These are phyloP conservation scores for Skeletonema costatum DNA, from an alignment of 108 stramenopile species.

Conservation along the genomic window DNA sequence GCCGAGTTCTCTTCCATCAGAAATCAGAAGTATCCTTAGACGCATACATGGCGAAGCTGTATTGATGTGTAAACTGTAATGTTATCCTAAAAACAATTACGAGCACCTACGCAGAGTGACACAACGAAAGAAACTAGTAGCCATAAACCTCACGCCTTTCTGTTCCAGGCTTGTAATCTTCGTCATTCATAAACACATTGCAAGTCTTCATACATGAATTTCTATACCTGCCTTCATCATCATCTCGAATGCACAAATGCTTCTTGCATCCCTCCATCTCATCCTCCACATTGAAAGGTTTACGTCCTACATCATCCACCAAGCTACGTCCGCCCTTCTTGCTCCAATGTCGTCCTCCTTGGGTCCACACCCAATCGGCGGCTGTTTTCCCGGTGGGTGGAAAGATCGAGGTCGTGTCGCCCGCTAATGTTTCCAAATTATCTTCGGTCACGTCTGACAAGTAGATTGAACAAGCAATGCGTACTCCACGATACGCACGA, in stretches of 20 bases:
- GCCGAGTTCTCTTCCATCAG: background rate
- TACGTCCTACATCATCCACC: constrained; percentile 31
- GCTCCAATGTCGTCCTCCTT: constrained; percentile 43
- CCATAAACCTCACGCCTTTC: constrained; percentile 31
- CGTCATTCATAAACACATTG: constrained; percentile 33
- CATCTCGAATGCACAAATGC: background rate
- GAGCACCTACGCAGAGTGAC: background rate
- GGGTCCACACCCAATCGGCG: constrained; percentile 41
- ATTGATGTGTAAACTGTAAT: background rate
- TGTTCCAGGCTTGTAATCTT: constrained; percentile 33
- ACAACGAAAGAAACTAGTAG: constrained; percentile 1
- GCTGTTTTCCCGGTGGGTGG: constrained; percentile 32
- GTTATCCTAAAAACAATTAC: background rate
- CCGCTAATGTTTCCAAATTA: constrained; percentile 36
- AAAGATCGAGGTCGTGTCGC: constrained; percentile 33
- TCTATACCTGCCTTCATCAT: constrained; percentile 13
- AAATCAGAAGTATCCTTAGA: background rate
- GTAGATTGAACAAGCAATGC: constrained; percentile 59
- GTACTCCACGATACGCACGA: constrained; percentile 39
- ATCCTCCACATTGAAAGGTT: constrained; percentile 20
- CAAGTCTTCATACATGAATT: constrained; percentile 37
- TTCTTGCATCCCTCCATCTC: constrained; percentile 14
- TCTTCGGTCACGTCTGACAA: constrained; percentile 51
- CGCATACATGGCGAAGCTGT: background rate
- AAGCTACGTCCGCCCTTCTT: constrained; percentile 31